These are phyloP conservation scores for Eutrema heterophyllum DNA, from an alignment of 345 rosid genomes.

Conservation along the genomic window DNA sequence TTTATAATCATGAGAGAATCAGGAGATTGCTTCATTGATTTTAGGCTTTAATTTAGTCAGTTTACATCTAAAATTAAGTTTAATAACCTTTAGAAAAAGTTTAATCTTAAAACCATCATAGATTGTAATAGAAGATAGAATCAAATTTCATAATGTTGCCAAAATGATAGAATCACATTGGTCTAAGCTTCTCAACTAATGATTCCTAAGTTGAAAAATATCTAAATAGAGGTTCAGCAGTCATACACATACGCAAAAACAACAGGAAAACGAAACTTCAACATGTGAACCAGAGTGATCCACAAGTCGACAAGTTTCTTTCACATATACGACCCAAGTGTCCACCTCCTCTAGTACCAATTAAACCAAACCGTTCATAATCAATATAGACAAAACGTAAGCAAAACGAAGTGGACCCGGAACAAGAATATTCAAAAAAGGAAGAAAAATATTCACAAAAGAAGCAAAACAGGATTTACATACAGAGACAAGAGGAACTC, in stretches of 20 bases:
- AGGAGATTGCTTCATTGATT: neutral
- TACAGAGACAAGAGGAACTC: conserved; percentile 36
- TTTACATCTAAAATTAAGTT: neutral
- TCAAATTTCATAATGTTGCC: neutral
- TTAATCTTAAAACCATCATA: neutral
- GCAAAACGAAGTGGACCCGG: neutral
- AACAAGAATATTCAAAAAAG: conserved; percentile 1
- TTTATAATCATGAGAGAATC: neutral
- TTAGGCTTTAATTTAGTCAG: neutral
- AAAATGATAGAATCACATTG: neutral
- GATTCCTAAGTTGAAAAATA: conserved; percentile 20
- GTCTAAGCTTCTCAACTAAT: neutral
- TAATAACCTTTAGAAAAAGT: neutral
- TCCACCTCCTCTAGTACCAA: neutral
- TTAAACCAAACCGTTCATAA: neutral
- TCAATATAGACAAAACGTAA: neutral
- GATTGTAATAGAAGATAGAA: neutral
- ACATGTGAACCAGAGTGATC: conserved; percentile 25
- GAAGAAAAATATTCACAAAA: conserved; percentile 19
- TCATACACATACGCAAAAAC: conserved; percentile 7
- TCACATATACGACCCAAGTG: conserved; percentile 9
- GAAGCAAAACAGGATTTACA: conserved; percentile 39
- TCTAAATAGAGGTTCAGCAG: conserved; percentile 18
- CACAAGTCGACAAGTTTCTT: conserved; percentile 15
- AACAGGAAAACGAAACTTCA: neutral